Evolutionary conservation across 441 rosid species (phyloP).

Genomic region (Gossypium lobatum): DNA sequence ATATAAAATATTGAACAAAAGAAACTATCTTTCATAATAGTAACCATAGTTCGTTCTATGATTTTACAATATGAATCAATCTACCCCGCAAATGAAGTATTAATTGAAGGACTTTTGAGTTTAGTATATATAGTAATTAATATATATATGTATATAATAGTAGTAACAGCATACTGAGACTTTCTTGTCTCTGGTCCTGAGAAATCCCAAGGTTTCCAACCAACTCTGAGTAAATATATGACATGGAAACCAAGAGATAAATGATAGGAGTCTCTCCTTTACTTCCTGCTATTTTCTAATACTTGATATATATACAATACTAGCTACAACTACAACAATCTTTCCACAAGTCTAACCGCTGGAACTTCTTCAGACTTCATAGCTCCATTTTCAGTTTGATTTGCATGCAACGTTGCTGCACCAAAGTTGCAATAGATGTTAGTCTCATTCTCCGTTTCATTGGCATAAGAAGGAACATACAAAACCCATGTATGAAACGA

Average conservation of each 20-base stretch:
- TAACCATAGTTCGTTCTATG: constrained; percentile 16
- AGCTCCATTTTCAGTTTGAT: constrained; percentile 69
- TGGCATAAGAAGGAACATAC: not conserved
- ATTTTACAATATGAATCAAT: constrained; percentile 33
- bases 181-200: constrained; percentile 23
- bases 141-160: not conserved
- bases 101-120: constrained; percentile 33
- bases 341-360: not conserved
- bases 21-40: constrained; percentile 6
- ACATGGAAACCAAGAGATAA: constrained; percentile 33
- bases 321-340: constrained; percentile 17
- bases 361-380: constrained; percentile 30
- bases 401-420: constrained; percentile 51
- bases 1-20: not conserved
- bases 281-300: constrained; percentile 30
- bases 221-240: constrained; percentile 19
- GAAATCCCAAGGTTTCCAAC: constrained; percentile 26
- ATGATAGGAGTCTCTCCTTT: constrained; percentile 25
- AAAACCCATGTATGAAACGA: not conserved
- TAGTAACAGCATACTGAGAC: constrained; percentile 17
- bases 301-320: constrained; percentile 43
- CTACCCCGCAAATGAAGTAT: constrained; percentile 22
- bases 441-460: not conserved
- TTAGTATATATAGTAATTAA: constrained; percentile 8
- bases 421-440: constrained; percentile 14